Evolutionary conservation across 2,329 filamentous ascomycete genomes (phyloP).

Genomic region (Cylindrodendrum hubeiense): DNA sequence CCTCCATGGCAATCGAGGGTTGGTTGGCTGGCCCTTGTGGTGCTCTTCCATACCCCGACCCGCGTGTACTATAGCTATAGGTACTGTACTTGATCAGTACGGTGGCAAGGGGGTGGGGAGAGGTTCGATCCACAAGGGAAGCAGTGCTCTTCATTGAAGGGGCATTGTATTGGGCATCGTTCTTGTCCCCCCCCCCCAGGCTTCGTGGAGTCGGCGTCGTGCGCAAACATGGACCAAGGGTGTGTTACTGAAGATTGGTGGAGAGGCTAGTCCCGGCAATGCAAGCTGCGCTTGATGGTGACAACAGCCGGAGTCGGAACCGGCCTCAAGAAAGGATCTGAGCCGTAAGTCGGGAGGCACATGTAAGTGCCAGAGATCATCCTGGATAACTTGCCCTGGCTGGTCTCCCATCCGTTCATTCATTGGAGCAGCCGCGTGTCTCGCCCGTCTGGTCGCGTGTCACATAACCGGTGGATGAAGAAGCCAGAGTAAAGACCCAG

Average conservation of each 20-base stretch:
- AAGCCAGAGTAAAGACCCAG: neutral
- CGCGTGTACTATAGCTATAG: too few species aligned
- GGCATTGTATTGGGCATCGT: neutral
- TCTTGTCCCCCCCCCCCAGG: neutral
- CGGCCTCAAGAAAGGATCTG: neutral
- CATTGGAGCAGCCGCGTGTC: neutral
- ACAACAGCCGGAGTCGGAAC: neutral
- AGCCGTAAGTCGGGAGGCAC: neutral
- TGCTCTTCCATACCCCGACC: neutral
- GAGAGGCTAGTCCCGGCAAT: neutral
- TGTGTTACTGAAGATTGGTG: neutral
- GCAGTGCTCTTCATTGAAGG: neutral
- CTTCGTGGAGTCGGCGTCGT: too few species aligned
- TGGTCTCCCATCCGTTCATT: neutral
- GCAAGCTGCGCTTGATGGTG: neutral
- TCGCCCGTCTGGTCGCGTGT: neutral
- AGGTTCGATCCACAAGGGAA: neutral
- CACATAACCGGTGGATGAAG: neutral
- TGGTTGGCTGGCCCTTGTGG: neutral
- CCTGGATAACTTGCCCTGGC: neutral
- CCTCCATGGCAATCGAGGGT: too few species aligned
- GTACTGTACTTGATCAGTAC: neutral
- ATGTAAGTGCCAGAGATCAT: neutral
- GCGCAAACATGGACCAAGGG: neutral
- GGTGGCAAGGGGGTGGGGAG: neutral